Evolutionary conservation across 305 asterid genomes (phyloP), one percentile per base, ranked within the genome.

Genomic region (Salvia sclarea): DNA sequence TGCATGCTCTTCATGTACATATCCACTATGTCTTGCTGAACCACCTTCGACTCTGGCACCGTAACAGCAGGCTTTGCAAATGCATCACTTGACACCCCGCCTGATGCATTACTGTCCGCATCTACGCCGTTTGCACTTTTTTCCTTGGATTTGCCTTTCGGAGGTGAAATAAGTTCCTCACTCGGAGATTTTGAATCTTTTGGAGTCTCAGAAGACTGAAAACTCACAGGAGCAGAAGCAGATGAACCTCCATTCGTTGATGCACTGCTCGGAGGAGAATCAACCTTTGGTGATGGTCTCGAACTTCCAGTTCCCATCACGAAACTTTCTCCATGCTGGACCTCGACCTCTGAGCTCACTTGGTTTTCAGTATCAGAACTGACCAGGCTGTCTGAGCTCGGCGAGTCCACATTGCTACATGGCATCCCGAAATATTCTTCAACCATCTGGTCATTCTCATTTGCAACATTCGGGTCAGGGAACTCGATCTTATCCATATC

Each of bases 1-100:
- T 90, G 94, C 97, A 90, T 84, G 78, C 97, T 90, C 68, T 86
- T 90, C 90, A 82, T 81, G 79, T 90, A 90, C 84, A 88, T 84
- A 14, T 90, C 90, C 68, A 88, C 93, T 43, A 90, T 84, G 31
- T 88, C 88, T 70, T 90, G 88, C 81, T 90, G 94, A 52, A 88
- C 91, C 71, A 88, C 80, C 75, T 82, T 74, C 0, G 71, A 28
- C 79, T 82, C 95, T 1, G 81, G 73, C 64, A 80, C 78, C 11
- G 70, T 37, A 12, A 82, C 81, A 31, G 69, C 62, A 2, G 86
- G 85, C 74, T 80, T 76, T 8, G n/a, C 59, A 25, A 50, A 11
- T 43, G 75, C 54, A 44, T 71, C 49, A 57, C 62, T 41, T 6
- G 71, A 59, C 62, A 31, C 22, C 28, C 60, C 82, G 62, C 54